Base-by-base conservation (phyloP, 169 alveolate species). In the Plasmodium reichenowi region DNA sequence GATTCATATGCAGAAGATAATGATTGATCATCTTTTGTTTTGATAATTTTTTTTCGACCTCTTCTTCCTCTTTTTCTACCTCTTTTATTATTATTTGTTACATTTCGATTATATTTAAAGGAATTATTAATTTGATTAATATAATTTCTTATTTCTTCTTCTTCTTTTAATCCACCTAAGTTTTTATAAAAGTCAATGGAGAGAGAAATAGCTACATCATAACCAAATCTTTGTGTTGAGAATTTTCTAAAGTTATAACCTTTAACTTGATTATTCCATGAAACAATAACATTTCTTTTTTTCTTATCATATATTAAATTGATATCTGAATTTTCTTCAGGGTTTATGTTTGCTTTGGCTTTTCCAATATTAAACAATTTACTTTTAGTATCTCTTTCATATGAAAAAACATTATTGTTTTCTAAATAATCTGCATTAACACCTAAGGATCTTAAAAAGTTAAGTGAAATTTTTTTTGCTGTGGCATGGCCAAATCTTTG, bases 401-500 rank as follows among this genome's bases (percentile, higher is more conserved):
- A 75, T 15, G 88, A 75, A 63, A 75, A 75, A 1, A 75, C 74
- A 63, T 58, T 75, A 48, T 63, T 75, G 64, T 75, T 60, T 64
- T 75, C 88, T 47, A 75, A 32, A 67, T 75, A 43, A 75, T 75
- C 88, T 20, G 66, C 64, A 75, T 75, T 75, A 38, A 60, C 50
- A 47, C 88, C 88, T 64, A 75, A 38, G 8, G 88, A 75, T 20
- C 76, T 60, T 62, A 75, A 54, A 63, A 75, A 75, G 38, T 75
- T 58, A 20, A 75, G 59, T 12, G 88, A 76, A 75, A 75, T 75
- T 62, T 75, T 75, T 48, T 75, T 75, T 9, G 88, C 88, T 63
- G 75, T 64, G 62, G 88, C 88, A 70, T 75, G 75, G 15, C 88
- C 88, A 75, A 75, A 75, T 75, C 88, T 22, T 75, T 75, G 88